A percentile compares a stretch with the other conserved stretches of the same genome.
These are phyloP conservation scores for Colletotrichum costaricense DNA, from an alignment of 2,329 filamentous ascomycete genomes.

Conservation along the genomic window DNA sequence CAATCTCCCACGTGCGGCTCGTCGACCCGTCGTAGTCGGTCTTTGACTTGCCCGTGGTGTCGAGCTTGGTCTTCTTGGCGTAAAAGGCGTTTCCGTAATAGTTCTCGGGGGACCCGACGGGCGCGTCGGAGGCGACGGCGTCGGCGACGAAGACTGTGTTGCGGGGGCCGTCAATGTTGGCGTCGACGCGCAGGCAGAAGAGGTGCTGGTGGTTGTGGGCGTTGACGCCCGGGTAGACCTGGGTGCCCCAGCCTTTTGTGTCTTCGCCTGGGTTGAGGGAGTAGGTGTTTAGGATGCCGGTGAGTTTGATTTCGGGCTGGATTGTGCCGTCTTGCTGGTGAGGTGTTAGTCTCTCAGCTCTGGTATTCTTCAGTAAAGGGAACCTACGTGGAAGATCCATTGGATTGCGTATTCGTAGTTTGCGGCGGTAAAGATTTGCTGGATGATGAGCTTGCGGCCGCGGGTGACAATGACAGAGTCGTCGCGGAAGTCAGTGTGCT, in stretches of 20 bases:
- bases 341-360: conserved; percentile 34
- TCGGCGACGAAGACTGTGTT: conserved; percentile 91
- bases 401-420: conserved; percentile 88
- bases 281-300: conserved; percentile 93
- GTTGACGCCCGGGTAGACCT: conserved; percentile 90
- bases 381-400: conserved; percentile 80
- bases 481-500: conserved; percentile 94
- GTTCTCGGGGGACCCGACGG: conserved; percentile 85
- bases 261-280: conserved; percentile 84
- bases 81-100: conserved; percentile 92
- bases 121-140: conserved; percentile 75
- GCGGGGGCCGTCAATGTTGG: conserved; percentile 85
- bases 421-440: conserved; percentile 93
- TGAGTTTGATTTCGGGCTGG: conserved; percentile 91
- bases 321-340: conserved; percentile 83
- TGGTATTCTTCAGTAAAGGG: too few relatives aligned
- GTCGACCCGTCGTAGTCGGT: conserved; percentile 86
- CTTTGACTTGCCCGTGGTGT: conserved; percentile 73
- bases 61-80: conserved; percentile 83
- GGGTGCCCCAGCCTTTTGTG: conserved; percentile 87
- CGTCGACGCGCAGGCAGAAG: conserved; percentile 89
- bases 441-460: conserved; percentile 85
- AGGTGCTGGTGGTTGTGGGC: conserved; percentile 97
- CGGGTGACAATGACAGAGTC: conserved; percentile 88
- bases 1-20: conserved; percentile 89